Base-by-base conservation (phyloP, 352 stramenopile species). In the Peronospora belbahrii region DNA sequence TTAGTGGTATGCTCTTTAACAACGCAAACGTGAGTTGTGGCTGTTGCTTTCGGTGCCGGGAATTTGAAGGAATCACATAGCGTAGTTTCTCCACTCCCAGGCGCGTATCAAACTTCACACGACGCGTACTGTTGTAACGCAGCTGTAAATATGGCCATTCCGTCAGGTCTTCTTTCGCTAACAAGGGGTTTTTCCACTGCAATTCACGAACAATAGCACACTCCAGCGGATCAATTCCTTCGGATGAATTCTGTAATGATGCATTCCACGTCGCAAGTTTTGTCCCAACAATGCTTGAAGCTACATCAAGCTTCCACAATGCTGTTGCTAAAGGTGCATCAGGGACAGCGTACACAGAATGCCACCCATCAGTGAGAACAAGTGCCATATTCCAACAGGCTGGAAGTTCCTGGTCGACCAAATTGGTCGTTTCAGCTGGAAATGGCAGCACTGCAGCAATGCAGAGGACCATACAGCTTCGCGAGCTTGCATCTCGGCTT, bases 321-420 rank as follows among this genome's bases (percentile, higher is more conserved):
- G 55, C 45, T n/a, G 51, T 52, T 19, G 57, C 55, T 22, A 87
- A 42, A 5, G 59, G 43, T 7, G 44, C 30, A 42, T 85, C 74
- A 30, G 74, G 72, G 9, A 85, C 54, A 17, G 59, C 72, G 25
- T 85, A 83, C 3, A 85, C 53, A 19, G 59, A 70, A 53, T 89
- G 84, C 77, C 77, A 85, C 17, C 77, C 77, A 56, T 89, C 77
- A 0, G 72, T 87, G 9, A 89, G 50, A 22, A 89, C 74, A 13
- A 83, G 46, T 6, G 69, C 62, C 41, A 85, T 36, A 20, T 80
- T 81, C 67, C 67, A 83, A 32, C 67, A 63, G 2, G 68, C 44
- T 6, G 69, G 71, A n/a, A 70, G 57, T 34, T 67, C 59, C 33
- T 70, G 52, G 19, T 81, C 66, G 2, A 65, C 25, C 8, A 57